phyloP scores from a whole-genome alignment of 2,329 filamentous ascomycete genomes.

The Aureobasidium sp. region DNA sequence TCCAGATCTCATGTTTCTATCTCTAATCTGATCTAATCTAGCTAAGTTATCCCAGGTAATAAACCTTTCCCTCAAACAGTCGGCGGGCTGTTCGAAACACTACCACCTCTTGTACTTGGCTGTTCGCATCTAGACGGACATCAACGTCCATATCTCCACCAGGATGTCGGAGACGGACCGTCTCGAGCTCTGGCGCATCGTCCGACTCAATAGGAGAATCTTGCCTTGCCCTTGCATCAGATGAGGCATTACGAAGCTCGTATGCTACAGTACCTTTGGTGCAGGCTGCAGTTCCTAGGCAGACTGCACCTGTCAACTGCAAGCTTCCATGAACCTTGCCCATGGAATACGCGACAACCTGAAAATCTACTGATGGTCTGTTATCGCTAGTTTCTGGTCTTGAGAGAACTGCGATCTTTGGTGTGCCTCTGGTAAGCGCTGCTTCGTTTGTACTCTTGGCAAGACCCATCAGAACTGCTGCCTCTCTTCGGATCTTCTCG shows the following conservation, averaged over 20 bases:
- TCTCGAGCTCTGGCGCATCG: conserved; percentile 16
- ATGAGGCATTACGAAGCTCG: conserved; percentile 1
- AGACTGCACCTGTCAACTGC: conserved; percentile 30
- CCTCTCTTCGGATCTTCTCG: conserved; percentile 19
- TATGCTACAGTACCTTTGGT: conserved; percentile 27
- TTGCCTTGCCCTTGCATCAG: background rate
- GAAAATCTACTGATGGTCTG: conserved; percentile 18
- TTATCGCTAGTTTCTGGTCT: conserved; percentile 9
- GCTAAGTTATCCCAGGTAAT: conserved; percentile 17
- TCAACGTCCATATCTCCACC: conserved; percentile 27
- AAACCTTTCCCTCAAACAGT: conserved; percentile 22
- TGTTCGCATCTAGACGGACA: conserved; percentile 19
- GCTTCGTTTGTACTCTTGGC: conserved; percentile 20
- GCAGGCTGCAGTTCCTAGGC: conserved; percentile 26
- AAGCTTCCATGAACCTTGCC: conserved; percentile 29
- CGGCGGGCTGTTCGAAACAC: conserved; percentile 21
- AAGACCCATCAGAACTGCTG: conserved; percentile 21
- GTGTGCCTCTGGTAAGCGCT: conserved; percentile 21
- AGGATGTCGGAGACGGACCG: conserved; percentile 23
- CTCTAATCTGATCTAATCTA: background rate
- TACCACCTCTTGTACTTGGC: conserved; percentile 23
- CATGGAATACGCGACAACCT: conserved; percentile 28
- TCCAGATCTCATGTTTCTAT: too few species aligned
- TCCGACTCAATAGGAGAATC: background rate
- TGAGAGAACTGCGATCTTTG: conserved; percentile 23